Percentiles rank a stretch among this genome's conserved stretches.
These are phyloP conservation scores for Penicillium maclennaniae DNA, from an alignment of 495 filamentous ascomycete species.

Conservation along the genomic window DNA sequence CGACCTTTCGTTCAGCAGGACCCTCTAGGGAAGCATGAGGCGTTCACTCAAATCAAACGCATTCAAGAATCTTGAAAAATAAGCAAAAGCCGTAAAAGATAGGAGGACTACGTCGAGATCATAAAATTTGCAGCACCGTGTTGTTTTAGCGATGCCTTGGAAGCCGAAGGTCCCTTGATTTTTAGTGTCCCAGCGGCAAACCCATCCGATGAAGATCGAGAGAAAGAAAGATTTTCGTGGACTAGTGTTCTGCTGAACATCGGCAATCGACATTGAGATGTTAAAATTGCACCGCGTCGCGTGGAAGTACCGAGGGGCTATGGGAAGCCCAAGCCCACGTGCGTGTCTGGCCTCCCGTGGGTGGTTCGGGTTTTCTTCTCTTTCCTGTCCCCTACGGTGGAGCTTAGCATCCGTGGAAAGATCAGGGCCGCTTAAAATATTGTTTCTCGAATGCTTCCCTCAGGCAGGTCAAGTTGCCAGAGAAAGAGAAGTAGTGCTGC, in stretches of 20 bases:
- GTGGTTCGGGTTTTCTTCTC: background rate
- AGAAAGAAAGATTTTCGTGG: background rate
- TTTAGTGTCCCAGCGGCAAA: background rate
- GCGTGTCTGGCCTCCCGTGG: background rate
- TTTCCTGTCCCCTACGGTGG: background rate
- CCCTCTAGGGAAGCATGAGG: too few species aligned
- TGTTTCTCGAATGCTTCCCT: background rate
- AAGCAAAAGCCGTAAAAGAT: too few species aligned
- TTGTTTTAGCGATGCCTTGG: background rate
- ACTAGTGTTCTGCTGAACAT: too few species aligned
- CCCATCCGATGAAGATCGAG: background rate
- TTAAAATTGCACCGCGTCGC: background rate
- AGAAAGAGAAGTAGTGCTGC: background rate
- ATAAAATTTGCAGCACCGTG: background rate
- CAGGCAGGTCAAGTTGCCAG: background rate
- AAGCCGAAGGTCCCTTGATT: background rate
- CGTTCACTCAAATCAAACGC: background rate
- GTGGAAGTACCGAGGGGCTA: background rate
- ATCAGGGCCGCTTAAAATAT: background rate
- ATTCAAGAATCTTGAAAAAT: background rate
- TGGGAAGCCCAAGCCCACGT: background rate
- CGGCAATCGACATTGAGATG: background rate
- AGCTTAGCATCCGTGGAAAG: background rate
- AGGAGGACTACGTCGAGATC: background rate
- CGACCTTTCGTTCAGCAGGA: too few species aligned